Base-by-base conservation (phyloP, 2,329 filamentous ascomycete genomes). In the Alternaria burnsii region DNA sequence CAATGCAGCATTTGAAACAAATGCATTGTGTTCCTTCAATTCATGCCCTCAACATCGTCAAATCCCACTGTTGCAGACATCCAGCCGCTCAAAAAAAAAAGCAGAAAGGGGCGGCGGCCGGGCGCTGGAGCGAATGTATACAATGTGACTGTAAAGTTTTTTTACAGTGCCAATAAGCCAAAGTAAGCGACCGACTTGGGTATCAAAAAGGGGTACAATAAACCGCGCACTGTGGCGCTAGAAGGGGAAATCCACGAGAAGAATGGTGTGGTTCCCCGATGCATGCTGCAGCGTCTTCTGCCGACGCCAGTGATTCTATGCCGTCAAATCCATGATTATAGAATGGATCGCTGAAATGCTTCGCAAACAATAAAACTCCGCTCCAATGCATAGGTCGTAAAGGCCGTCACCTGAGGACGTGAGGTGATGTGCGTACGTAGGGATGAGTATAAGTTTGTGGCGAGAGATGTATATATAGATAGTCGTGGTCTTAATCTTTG, bases 341-440 rank as follows among this genome's bases (percentile, higher is more conserved):
- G 53, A 63, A 66, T 67, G 62, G 66, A 59, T 70, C 72, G 73
- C 75, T 76, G 69, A 68, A 77, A 77, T 77, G 73, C 74, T 76
- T 64, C 67, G 68, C 59, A 66, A 71, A 71, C 57, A 69, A 69
- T 67, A 74, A 77, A 76, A 73, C 73, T 73, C 72, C 63, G 69
- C 58, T 62, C 56, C 63, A 67, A 78, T 78, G 76, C 76, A 76
- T 77, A 63, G 74, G 61, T 77, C 76, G 65, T 78, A 76, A 68
- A 69, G 68, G 68, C 71, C 69, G 71, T 75, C 63, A 70, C 67
- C 70, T 48, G 52, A 46, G 32, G 61, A 48, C 42, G 46, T 58
- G 50, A 58, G 65, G 66, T 66, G 63, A 62, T 62, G 59, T 67
- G 65, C 65, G 66, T 65, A 68, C 62, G 64, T 68, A 71, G 68